These are phyloP conservation scores for Colletotrichum somersetense DNA, from an alignment of 2,329 filamentous ascomycete genomes.

Conservation along the genomic window DNA sequence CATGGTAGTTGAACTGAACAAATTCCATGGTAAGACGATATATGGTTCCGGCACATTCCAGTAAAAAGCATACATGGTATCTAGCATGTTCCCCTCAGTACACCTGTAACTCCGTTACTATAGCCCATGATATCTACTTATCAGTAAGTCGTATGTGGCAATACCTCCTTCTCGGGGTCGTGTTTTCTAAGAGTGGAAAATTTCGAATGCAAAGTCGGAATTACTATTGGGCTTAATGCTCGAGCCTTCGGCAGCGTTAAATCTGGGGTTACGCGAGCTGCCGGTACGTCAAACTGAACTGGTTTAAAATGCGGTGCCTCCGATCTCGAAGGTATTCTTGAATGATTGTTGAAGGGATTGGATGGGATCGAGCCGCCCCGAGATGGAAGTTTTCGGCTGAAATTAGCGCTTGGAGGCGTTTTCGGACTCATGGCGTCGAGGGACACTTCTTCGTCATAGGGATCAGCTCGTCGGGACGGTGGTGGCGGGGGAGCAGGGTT, in stretches of 20 bases:
- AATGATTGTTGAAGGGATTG: background rate
- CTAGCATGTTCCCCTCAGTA: background rate
- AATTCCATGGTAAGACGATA: background rate
- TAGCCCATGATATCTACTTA: background rate
- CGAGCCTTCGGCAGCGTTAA: background rate
- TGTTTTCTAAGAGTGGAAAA: background rate
- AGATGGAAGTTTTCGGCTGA: slow-evolving; percentile 1
- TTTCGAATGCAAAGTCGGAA: slow-evolving; percentile 4
- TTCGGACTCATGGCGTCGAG: slow-evolving; percentile 21
- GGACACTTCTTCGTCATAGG: slow-evolving; percentile 10
- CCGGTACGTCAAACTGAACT: background rate
- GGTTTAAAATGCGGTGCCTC: background rate
- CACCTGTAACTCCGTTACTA: slow-evolving; percentile 1
- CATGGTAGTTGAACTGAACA: background rate
- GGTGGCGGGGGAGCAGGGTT: background rate
- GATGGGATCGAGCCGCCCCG: slow-evolving; percentile 2
- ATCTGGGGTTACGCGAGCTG: too few relatives aligned
- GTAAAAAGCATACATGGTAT: background rate
- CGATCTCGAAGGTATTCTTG: background rate
- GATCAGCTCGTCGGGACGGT: background rate
- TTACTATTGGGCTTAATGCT: background rate
- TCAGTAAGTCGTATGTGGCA: too few relatives aligned
- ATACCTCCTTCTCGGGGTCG: background rate
- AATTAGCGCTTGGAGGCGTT: background rate
- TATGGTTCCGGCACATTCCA: too few relatives aligned